Percentiles rank a stretch among this genome's conserved stretches.
These are phyloP conservation scores for Magnolia sinica DNA, from an alignment of 164 flowering plant species.

Conservation along the genomic window DNA sequence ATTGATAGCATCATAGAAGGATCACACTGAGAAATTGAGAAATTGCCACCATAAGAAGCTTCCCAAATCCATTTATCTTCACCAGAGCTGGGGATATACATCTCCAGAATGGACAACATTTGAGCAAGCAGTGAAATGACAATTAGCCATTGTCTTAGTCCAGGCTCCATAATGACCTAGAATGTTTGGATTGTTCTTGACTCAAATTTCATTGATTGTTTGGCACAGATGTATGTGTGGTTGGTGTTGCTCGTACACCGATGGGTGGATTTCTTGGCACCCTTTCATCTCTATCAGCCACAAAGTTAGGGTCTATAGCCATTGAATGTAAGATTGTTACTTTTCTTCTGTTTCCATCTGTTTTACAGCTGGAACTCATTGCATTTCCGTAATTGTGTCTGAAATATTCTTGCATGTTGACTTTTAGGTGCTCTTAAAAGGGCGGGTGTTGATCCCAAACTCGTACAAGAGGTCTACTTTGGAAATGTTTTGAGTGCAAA, in stretches of 20 bases:
- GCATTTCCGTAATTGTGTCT: not conserved
- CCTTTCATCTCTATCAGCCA: constrained; percentile 79
- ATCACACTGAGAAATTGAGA: not conserved
- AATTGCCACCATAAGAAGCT: not conserved
- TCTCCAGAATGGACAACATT: not conserved
- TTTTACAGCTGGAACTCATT: not conserved
- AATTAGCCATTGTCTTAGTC: not conserved
- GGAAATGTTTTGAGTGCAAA: constrained; percentile 97
- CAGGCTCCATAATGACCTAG: not conserved
- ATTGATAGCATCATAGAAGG: not conserved
- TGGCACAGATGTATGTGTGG: constrained; percentile 85
- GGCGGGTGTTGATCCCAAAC: constrained; percentile 74
- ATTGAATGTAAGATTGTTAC: constrained; percentile 48
- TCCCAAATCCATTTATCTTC: not conserved
- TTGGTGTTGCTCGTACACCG: constrained; percentile 95
- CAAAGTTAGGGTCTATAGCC: constrained; percentile 85
- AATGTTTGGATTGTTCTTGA: not conserved
- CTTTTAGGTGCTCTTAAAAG: constrained; percentile 75
- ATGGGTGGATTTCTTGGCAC: constrained; percentile 94
- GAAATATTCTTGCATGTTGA: not conserved
- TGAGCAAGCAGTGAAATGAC: not conserved
- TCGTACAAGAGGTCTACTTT: constrained; percentile 92
- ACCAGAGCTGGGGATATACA: not conserved
- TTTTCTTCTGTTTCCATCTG: not conserved
- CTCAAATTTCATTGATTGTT: not conserved